Base-by-base conservation (phyloP, 306 rosid species). In the Oemleria cerasiformis region DNA sequence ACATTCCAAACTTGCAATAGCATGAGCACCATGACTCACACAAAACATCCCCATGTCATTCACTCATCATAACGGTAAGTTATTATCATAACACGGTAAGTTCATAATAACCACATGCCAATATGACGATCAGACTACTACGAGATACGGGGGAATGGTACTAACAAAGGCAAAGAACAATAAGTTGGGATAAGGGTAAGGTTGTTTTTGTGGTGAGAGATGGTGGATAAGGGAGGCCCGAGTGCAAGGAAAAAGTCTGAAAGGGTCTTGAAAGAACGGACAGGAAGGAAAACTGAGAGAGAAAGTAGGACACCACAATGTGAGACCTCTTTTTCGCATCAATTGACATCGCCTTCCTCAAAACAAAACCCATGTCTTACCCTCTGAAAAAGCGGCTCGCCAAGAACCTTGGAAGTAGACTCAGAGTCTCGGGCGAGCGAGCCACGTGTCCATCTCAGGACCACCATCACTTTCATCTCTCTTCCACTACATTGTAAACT, bases 221-320 rank as follows among this genome's bases (percentile, higher is more conserved):
- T 9, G 36, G 41, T 4, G 39, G 71, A 64, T 41, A 56, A 57
- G 34, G 61, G 73, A 67, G 66, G 67, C 44, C 66, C 74, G 41
- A 43, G 45, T 57, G 65, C 41, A 43, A 57, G 17, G 4, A 59
- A 25, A 25, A 16, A 15, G 65, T 70, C 65, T 4, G 56, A 72
- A 58, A 36, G 40, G 47, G 63, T 62, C 63, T 23, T 42, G 80
- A 75, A 41, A 72, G 85, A 60, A 77, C 77, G 62, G 64, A 68
- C 58, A 73, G 65, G 79, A 79, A 39, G 53, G 56, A 47, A 66
- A 66, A 65, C 67, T 41, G 19, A 34, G 13, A 34, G 41, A 14
- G 15, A 16, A 16, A 17, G 41, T 19, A 17, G 20, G 60, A 61
- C 47, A 60, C 48, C 47, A 36, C 20, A 34, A 30, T 14, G 4